These are phyloP conservation scores for Aspergillus luchuensis DNA, from an alignment of 2,329 filamentous ascomycete species.

Conservation along the genomic window DNA sequence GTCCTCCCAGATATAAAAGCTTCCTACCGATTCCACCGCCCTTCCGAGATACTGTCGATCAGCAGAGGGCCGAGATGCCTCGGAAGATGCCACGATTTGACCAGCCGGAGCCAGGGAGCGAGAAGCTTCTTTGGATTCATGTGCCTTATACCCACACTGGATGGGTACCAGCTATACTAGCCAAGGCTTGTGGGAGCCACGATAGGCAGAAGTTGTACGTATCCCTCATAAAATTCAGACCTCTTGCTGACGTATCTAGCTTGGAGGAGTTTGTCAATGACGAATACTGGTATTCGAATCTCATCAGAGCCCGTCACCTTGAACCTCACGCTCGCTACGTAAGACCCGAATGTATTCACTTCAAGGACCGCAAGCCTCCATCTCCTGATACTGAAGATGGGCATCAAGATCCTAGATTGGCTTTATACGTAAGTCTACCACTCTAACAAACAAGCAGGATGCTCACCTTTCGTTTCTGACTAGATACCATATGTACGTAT, in stretches of 20 bases:
- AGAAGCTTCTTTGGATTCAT: slow-evolving; percentile 40
- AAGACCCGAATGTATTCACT: slow-evolving; percentile 37
- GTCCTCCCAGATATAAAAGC: slow-evolving; percentile 22
- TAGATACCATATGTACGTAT: slow-evolving; percentile 34
- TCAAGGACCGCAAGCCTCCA: slow-evolving; percentile 28
- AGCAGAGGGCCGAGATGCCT: slow-evolving; percentile 27
- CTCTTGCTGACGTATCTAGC: slow-evolving; percentile 26
- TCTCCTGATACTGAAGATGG: slow-evolving; percentile 12
- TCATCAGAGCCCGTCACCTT: slow-evolving; percentile 41
- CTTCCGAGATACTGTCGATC: slow-evolving; percentile 27
- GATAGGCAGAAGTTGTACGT: slow-evolving; percentile 28
- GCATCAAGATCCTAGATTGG: slow-evolving; percentile 28
- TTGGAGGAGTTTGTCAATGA: slow-evolving; percentile 38
- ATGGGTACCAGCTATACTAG: slow-evolving; percentile 26
- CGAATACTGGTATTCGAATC: slow-evolving; percentile 40
- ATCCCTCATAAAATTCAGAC: neutral
- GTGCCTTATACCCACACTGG: slow-evolving; percentile 35
- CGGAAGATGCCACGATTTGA: slow-evolving; percentile 33
- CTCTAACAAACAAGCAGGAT: neutral
- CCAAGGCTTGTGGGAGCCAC: slow-evolving; percentile 25
- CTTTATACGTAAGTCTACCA: slow-evolving; percentile 32
- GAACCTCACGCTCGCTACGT: slow-evolving; percentile 45
- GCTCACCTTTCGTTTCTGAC: slow-evolving; percentile 2
- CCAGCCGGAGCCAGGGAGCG: slow-evolving; percentile 34
- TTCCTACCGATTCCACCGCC: slow-evolving; percentile 29